Conservation (phyloP, 2,329 filamentous ascomycete genomes). For the Sphaerulina populicola region DNA sequence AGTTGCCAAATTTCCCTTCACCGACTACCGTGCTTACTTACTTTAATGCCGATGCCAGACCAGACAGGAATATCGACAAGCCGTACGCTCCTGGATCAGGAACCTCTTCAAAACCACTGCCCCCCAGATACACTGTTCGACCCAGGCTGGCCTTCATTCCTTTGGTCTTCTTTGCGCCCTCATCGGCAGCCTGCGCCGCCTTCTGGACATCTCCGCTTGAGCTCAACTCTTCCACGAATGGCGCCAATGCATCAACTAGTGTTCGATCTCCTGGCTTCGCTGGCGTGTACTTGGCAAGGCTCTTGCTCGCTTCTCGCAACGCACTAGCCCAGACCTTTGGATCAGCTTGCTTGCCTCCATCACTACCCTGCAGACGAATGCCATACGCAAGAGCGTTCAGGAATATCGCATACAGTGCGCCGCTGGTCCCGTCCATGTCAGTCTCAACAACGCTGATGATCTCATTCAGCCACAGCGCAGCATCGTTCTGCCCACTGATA, state of each 20-base stretch:
- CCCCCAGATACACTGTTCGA: constrained; percentile 72
- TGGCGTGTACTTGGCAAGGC: constrained; percentile 75
- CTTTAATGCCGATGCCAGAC: constrained; percentile 54
- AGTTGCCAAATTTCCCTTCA: constrained; percentile 2
- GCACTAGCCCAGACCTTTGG: constrained; percentile 56
- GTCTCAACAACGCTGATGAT: constrained; percentile 58
- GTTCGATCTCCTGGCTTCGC: constrained; percentile 84
- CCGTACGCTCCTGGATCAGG: constrained; percentile 69
- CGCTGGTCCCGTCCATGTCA: constrained; percentile 66
- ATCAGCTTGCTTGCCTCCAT: constrained; percentile 28
- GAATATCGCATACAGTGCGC: constrained; percentile 80
- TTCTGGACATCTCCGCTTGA: constrained; percentile 57
- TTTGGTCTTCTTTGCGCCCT: constrained; percentile 75
- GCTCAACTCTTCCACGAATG: constrained; percentile 68
- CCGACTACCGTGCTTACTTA: constrained; percentile 14
- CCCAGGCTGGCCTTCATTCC: constrained; percentile 87
- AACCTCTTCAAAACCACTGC: constrained; percentile 61
- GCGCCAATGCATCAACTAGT: constrained; percentile 77
- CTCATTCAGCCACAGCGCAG: constrained; percentile 51
- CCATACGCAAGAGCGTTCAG: constrained; percentile 72
- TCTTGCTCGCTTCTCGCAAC: constrained; percentile 60
- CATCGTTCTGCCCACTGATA: constrained; percentile 37
- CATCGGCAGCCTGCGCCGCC: constrained; percentile 66
- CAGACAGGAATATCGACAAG: constrained; percentile 75
- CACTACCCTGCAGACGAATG: constrained; percentile 47